These are phyloP conservation scores for Gaertneriomyces semiglobifer DNA, from an alignment of 192 early-diverging fungal species.

Conservation along the genomic window DNA sequence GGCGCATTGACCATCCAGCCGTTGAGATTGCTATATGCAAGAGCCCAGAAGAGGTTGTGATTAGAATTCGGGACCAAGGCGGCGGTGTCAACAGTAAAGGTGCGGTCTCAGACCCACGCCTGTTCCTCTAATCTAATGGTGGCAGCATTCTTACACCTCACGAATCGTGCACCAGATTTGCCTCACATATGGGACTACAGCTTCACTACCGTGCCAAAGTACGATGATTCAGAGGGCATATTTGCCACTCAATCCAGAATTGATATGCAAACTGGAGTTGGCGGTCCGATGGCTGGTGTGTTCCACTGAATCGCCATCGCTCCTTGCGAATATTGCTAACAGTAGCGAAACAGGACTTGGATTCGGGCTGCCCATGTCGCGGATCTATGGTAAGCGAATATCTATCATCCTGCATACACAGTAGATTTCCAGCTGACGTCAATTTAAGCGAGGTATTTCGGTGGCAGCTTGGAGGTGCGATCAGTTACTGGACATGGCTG, in stretches of 20 bases:
- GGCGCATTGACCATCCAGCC: slow-evolving; percentile 59
- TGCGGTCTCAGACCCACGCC: slow-evolving; percentile 14
- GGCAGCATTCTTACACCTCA: too few relatives aligned
- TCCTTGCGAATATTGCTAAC: neutral
- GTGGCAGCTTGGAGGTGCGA: slow-evolving; percentile 78
- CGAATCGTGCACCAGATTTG: slow-evolving; percentile 43
- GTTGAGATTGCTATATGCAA: slow-evolving; percentile 83
- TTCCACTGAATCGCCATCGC: neutral
- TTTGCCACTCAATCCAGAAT: slow-evolving; percentile 71
- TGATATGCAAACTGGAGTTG: slow-evolving; percentile 81
- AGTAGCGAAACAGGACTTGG: slow-evolving; percentile 46
- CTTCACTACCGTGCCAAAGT: slow-evolving; percentile 80
- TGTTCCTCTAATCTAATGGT: too few relatives aligned
- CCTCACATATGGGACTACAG: slow-evolving; percentile 86
- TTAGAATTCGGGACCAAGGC: slow-evolving; percentile 87
- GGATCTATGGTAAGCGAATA: slow-evolving; percentile 61
- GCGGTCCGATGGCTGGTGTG: slow-evolving; percentile 82
- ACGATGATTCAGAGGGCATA: slow-evolving; percentile 58
- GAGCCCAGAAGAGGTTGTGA: slow-evolving; percentile 71
- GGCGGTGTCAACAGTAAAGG: slow-evolving; percentile 76
- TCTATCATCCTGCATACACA: neutral
- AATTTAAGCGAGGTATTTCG: slow-evolving; percentile 76
- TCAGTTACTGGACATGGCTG: slow-evolving; percentile 86
- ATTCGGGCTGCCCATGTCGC: slow-evolving; percentile 81
- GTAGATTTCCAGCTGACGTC: neutral